Base-by-base conservation (phyloP, 371 early-diverging fungal genomes). In the Rhizopus stolonifer region DNA sequence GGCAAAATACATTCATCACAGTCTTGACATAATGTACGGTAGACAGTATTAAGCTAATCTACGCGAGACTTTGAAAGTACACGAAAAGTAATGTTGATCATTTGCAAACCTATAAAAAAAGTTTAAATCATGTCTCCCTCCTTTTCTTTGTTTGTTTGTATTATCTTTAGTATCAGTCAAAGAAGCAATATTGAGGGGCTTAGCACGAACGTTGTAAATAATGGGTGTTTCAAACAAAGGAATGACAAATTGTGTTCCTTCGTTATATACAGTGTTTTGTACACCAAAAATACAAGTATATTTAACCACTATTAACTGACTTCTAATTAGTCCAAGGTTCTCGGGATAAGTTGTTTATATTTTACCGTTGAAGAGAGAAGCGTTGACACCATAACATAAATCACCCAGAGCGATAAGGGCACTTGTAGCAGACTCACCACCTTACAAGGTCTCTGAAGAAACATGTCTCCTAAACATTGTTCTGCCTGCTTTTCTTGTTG, bases 51-150 rank as follows among this genome's bases (percentile, higher is more conserved):
- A 46, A 98, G 84, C 39, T 79, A 64, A 44, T 82, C 80, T 24
- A 88, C 79, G 32, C 83, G 81, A 29, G 99, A 98, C 55, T 92
- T 88, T 51, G 95, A 92, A 45, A 98, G 81, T 14, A 97, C 99
- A 82, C 99, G 93, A 65, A 94, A 89, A 15, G 96, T 95, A 64
- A 98, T 96, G 82, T 97, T 96, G 58, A 98, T 98, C 99, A 98
- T 98, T 70, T 98, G 99, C 65, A 98, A 76, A 86, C 97, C 98
- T 87, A 58, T 26, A 29, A 29, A 29, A 29, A 29, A 10, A 29
- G 15, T 11, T 5, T 36, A 7, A 1, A n/a, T 3, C 5, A 14
- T 5, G 36, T 36, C 36, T 36, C 15, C 14, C 11, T 3, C 5
- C 36, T 42, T 8, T 11, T 33, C 23, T 14, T 18, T 24, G 15